Evolutionary conservation across 2,329 filamentous ascomycete genomes (phyloP).

Genomic region (Colletotrichum sp.): DNA sequence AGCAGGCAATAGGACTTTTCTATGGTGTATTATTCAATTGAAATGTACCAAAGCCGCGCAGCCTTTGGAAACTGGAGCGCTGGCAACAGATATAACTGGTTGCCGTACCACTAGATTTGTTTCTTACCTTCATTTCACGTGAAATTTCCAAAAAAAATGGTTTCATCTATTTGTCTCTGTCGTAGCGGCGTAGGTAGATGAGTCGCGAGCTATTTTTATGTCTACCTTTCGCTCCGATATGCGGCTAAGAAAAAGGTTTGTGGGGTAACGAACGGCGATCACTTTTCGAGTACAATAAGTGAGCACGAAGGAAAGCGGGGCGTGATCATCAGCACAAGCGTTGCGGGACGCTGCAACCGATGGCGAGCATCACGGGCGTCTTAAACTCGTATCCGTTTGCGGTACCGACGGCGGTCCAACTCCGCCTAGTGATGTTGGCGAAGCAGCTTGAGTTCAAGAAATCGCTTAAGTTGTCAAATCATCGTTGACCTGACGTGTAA

Average conservation of each 20-base stretch:
- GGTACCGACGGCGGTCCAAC: not conserved
- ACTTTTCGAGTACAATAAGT: not conserved
- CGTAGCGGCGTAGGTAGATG: not conserved
- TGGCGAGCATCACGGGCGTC: not conserved
- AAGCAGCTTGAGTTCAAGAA: not conserved
- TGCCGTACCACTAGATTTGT: not conserved
- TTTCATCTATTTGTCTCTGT: not conserved
- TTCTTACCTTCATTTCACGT: not conserved
- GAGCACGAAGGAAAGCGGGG: not conserved
- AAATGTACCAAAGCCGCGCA: not conserved
- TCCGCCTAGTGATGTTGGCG: not conserved
- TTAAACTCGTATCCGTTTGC: not conserved
- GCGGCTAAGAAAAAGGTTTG: not conserved
- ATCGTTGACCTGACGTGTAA: not conserved
- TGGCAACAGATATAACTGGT: not conserved
- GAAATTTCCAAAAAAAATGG: not conserved
- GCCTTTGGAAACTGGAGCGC: not conserved
- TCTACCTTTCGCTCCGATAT: not conserved
- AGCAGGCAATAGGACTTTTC: not conserved
- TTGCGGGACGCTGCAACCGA: not conserved
- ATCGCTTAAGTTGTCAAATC: not conserved
- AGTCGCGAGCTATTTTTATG: not conserved
- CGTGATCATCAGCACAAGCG: not conserved
- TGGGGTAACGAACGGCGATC: not conserved
- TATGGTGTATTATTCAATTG: not conserved